Evolutionary conservation across 2,329 filamentous ascomycete genomes (phyloP), one percentile per base, ranked within the genome.

Genomic region (Penicillium palitans): DNA sequence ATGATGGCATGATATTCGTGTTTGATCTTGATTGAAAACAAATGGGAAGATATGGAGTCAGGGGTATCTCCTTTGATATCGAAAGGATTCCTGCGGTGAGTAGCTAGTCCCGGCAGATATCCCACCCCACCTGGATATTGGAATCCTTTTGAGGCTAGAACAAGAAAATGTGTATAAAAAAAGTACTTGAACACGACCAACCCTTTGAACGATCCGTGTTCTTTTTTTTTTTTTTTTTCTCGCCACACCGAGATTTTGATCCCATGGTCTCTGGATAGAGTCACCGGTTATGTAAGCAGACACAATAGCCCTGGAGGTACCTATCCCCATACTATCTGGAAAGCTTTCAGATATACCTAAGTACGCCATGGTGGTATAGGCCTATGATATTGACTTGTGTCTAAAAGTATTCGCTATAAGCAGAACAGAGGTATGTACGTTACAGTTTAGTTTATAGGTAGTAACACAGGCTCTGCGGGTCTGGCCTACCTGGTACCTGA

Each of bases 191-290:
- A 51, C 13, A 10, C 9, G 31, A 25, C n/a, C 15, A 31, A 21
- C 25, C n/a, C 8, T 33, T 29, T 12, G 21, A 56, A 40, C 39
- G 21, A 48, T 12, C 21, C 17, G 25, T 19, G 10, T n/a, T 29
- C 15, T 46, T 55, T 40, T 37, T 29, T 29, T 29, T 12, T 29
- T 10, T n/a, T 37, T n/a, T 37, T 52, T 52, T 59, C 37, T 63
- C 55, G 63, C 63, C 63, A 66, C 63, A 57, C 47, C 46, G 61
- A 64, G 62, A 61, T 57, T 62, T 58, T 53, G 50, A 57, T 45
- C 56, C 60, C 52, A 58, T 35, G 37, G 49, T 31, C 50, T 55
- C 45, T 61, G 53, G 55, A 62, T 56, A 52, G 41, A 59, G 35
- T 44, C 42, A 48, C 50, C 13, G 24, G 19, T 41, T 63, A 61